Conservation (phyloP, 192 early-diverging fungal genomes). For the Haplosporangium gracile region DNA sequence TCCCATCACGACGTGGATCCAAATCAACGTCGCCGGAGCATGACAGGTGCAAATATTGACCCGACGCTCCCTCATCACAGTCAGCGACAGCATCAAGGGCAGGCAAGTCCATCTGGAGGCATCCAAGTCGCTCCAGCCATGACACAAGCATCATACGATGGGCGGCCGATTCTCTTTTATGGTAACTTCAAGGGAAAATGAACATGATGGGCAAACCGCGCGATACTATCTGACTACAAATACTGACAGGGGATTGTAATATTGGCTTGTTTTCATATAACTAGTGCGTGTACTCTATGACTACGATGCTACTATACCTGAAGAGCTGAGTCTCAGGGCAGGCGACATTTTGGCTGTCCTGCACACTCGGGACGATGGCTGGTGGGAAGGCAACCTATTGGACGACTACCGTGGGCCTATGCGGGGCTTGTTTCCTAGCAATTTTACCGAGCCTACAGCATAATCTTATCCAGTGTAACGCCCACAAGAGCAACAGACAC, state of each 20-base stretch:
- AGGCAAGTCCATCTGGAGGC: background rate
- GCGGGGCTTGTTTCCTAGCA: conserved; percentile 59
- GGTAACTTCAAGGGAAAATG: conserved; percentile 21
- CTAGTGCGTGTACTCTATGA: conserved; percentile 61
- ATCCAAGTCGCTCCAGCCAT: background rate
- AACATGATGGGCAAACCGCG: too few relatives aligned
- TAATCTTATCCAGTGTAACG: background rate
- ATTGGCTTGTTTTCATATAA: background rate
- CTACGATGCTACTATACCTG: conserved; percentile 59
- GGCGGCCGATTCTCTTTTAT: conserved; percentile 54
- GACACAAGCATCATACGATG: conserved; percentile 32
- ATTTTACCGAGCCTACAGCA: conserved; percentile 51
- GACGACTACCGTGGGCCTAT: conserved; percentile 30
- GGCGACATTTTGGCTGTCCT: conserved; percentile 63
- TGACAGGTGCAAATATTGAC: background rate
- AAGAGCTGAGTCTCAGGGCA: conserved; percentile 63
- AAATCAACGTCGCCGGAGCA: background rate
- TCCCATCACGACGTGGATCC: background rate
- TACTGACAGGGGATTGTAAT: too few relatives aligned
- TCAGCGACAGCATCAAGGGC: background rate
- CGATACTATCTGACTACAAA: too few relatives aligned
- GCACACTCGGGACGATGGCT: conserved; percentile 64
- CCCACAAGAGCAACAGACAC: background rate
- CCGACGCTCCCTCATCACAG: background rate
- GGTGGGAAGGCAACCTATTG: conserved; percentile 68